Percentiles rank a stretch among this genome's conserved stretches.
Evolutionary conservation across 208 protist genomes (phyloP).

Genomic region (Leishmania tarentolae): DNA sequence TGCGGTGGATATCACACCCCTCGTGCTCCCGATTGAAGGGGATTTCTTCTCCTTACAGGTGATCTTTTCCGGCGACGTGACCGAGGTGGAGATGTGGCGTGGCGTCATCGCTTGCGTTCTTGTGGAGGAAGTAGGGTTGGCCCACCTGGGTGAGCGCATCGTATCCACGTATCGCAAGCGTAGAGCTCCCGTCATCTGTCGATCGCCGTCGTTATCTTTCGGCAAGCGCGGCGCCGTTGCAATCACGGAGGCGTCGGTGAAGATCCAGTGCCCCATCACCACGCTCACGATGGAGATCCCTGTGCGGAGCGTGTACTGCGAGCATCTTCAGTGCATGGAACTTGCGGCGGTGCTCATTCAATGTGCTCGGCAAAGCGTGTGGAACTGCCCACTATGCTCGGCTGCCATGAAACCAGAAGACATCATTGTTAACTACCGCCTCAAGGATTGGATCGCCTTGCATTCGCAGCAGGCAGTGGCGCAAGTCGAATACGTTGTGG

Average conservation of each 20-base stretch:
- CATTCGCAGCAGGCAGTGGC: constrained; percentile 28
- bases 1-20: constrained; percentile 61
- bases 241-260: constrained; percentile 56
- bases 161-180: constrained; percentile 39
- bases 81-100: constrained; percentile 66
- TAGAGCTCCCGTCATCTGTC: neutral
- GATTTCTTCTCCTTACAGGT: constrained; percentile 65
- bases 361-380: constrained; percentile 70
- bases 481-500: constrained; percentile 68
- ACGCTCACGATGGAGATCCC: constrained; percentile 59
- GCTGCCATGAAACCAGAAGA: constrained; percentile 56
- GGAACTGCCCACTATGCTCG: constrained; percentile 87
- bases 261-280: constrained; percentile 71
- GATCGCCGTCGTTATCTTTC: neutral
- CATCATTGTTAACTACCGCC: constrained; percentile 74
- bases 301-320: constrained; percentile 60
- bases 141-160: constrained; percentile 41
- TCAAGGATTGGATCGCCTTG: constrained; percentile 66
- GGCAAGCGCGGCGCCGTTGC: constrained; percentile 33
- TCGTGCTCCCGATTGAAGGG: constrained; percentile 24
- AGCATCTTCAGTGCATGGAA: constrained; percentile 88
- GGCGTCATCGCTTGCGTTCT: constrained; percentile 74
- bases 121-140: constrained; percentile 51
- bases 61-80: constrained; percentile 48
- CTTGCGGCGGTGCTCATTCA: constrained; percentile 58